Evolutionary conservation across 352 stramenopile species (phyloP).

Genomic region (Pythium insidiosum): DNA sequence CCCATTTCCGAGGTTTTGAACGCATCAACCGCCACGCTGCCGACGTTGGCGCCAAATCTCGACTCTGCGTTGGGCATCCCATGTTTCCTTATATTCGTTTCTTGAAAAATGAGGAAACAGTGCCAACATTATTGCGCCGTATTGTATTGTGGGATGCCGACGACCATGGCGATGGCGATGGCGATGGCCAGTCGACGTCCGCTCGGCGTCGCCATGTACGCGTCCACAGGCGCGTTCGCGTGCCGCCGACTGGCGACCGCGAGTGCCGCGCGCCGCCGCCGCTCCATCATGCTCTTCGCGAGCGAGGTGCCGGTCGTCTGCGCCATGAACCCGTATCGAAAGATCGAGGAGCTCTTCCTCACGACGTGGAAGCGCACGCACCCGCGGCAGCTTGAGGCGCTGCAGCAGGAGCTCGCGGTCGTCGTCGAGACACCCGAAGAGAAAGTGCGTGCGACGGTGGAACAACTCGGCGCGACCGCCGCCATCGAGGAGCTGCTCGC

Average conservation of each 20-base stretch:
- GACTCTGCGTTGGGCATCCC: too few relatives aligned
- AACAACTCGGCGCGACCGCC: conserved; percentile 37
- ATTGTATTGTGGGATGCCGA: conserved; percentile 5
- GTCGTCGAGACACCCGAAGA: conserved; percentile 35
- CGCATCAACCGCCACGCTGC: too few relatives aligned
- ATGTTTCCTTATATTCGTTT: too few relatives aligned
- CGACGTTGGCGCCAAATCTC: conserved; percentile 14
- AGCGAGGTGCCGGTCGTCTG: conserved; percentile 82
- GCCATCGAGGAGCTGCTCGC: conserved; percentile 49
- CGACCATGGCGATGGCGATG: too few relatives aligned
- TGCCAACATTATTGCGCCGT: conserved; percentile 19
- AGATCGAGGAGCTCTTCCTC: conserved; percentile 81
- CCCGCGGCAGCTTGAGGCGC: conserved; percentile 36
- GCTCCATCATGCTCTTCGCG: conserved; percentile 73
- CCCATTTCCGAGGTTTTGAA: too few relatives aligned
- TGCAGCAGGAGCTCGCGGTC: conserved; percentile 42
- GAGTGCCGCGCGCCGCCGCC: conserved; percentile 4
- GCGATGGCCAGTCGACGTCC: too few relatives aligned
- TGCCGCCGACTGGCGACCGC: conserved; percentile 5
- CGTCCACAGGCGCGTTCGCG: not conserved
- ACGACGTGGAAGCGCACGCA: conserved; percentile 75
- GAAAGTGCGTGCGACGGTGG: conserved; percentile 47
- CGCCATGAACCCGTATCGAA: conserved; percentile 73
- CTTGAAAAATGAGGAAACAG: too few relatives aligned
- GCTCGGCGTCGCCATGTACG: not conserved